phyloP scores from a whole-genome alignment of 1,284 basidiomycete genomes.

The Naganishia albida region DNA sequence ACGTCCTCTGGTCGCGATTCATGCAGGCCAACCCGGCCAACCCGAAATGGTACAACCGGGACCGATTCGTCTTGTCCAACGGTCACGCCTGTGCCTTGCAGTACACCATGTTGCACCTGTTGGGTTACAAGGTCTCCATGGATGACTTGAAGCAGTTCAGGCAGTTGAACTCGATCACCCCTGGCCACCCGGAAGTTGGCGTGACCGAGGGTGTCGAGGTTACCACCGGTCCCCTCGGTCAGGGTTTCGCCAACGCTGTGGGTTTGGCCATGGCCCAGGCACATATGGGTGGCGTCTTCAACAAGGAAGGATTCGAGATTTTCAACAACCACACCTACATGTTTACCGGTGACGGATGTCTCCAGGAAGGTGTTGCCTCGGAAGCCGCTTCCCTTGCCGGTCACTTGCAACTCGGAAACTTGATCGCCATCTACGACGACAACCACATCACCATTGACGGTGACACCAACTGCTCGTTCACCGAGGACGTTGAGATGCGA shows the following conservation, averaged over 20 bases:
- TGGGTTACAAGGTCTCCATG: slow-evolving; percentile 58
- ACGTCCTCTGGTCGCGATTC: slow-evolving; percentile 79
- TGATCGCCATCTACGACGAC: slow-evolving; percentile 88
- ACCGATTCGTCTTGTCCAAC: slow-evolving; percentile 59
- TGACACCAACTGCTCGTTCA: slow-evolving; percentile 87
- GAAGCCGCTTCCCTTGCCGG: slow-evolving; percentile 91
- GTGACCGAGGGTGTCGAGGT: slow-evolving; percentile 94
- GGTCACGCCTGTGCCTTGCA: slow-evolving; percentile 64
- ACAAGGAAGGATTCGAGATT: slow-evolving; percentile 80
- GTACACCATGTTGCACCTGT: slow-evolving; percentile 56
- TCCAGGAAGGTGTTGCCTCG: slow-evolving; percentile 90
- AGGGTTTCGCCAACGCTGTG: slow-evolving; percentile 86
- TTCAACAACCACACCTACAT: slow-evolving; percentile 90
- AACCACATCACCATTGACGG: slow-evolving; percentile 96
- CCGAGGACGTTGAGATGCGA: slow-evolving; percentile 85
- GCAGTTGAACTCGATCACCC: slow-evolving; percentile 83
- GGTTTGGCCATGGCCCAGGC: slow-evolving; percentile 91
- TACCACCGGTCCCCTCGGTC: slow-evolving; percentile 92
- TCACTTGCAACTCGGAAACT: slow-evolving; percentile 88
- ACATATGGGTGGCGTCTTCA: slow-evolving; percentile 83
- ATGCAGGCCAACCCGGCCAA: slow-evolving; percentile 82
- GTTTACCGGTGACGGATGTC: slow-evolving; percentile 90
- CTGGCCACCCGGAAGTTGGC: slow-evolving; percentile 85
- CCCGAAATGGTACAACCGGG: slow-evolving; percentile 89
- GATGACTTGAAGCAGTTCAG: slow-evolving; percentile 56